Conservation (phyloP, 2,329 filamentous ascomycete genomes). For the Phialophora expanda region DNA sequence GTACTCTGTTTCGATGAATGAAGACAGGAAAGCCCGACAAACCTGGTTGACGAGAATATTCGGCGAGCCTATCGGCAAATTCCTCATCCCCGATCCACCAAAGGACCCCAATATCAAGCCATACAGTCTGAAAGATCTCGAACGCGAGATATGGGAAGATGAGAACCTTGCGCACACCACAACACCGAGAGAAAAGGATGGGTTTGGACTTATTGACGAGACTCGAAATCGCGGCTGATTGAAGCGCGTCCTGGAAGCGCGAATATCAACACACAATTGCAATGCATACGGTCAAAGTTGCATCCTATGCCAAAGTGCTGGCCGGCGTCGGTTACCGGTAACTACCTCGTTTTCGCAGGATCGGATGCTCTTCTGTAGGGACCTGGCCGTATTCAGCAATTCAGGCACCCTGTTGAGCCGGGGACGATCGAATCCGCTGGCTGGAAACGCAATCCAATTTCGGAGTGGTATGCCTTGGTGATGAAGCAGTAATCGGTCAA, state of each 20-base stretch:
- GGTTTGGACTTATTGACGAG: not conserved
- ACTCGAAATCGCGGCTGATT: slow-evolving; percentile 5
- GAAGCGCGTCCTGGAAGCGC: not conserved
- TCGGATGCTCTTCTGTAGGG: not conserved
- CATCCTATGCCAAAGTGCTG: not conserved
- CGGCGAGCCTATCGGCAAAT: slow-evolving; percentile 39
- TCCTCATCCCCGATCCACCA: slow-evolving; percentile 39
- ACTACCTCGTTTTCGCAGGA: not conserved
- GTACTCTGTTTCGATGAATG: slow-evolving; percentile 38
- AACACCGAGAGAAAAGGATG: not conserved
- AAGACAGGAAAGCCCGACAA: slow-evolving; percentile 37
- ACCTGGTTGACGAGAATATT: slow-evolving; percentile 36
- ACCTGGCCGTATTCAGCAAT: not conserved
- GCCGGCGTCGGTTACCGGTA: not conserved
- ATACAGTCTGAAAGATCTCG: slow-evolving; percentile 34
- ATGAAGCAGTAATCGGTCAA: not conserved
- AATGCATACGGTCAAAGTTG: not conserved
- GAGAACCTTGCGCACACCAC: slow-evolving; percentile 8
- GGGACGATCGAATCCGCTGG: not conserved
- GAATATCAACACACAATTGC: not conserved
- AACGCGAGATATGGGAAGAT: slow-evolving; percentile 38
- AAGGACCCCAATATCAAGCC: slow-evolving; percentile 36
- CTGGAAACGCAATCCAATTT: not conserved
- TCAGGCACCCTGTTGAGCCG: not conserved
- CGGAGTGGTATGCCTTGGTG: not conserved